Conservation (phyloP, 352 stramenopile species). For the Phytophthora hibernalis region DNA sequence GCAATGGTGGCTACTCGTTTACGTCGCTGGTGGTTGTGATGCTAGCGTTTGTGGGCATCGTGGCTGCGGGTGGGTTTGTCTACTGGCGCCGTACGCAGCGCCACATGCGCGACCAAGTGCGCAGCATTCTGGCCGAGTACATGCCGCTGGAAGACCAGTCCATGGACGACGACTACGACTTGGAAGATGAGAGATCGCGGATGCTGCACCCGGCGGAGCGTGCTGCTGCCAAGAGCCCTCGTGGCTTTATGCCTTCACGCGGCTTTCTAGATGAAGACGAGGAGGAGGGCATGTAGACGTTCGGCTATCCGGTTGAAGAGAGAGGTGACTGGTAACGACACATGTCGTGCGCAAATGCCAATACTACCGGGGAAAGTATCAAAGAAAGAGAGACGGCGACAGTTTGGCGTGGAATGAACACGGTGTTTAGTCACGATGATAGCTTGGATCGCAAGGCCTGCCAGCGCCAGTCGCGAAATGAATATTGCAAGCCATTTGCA, state of each 20-base stretch:
- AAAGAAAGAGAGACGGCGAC: constrained; percentile 18
- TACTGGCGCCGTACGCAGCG: constrained; percentile 93
- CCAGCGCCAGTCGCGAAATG: constrained; percentile 1
- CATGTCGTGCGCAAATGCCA: constrained; percentile 13
- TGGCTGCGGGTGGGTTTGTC: constrained; percentile 80
- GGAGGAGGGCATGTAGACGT: constrained; percentile 70
- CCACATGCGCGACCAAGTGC: constrained; percentile 96
- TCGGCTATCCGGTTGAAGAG: constrained; percentile 1
- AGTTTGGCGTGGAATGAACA: constrained; percentile 40
- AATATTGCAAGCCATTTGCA: constrained; percentile 15
- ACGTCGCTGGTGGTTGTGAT: constrained; percentile 88
- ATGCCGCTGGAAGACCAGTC: constrained; percentile 95
- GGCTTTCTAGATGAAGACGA: constrained; percentile 87
- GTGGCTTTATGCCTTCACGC: constrained; percentile 86
- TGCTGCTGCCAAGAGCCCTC: constrained; percentile 82
- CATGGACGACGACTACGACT: constrained; percentile 71
- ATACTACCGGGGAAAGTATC: constrained; percentile 14
- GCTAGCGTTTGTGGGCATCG: constrained; percentile 75
- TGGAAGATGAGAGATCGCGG: constrained; percentile 54
- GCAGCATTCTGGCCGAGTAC: constrained; percentile 96
- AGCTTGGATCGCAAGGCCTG: constrained; percentile 5
- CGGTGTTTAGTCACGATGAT: constrained; percentile 22
- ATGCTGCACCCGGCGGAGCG: constrained; percentile 73
- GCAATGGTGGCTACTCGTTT: constrained; percentile 78
- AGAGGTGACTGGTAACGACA: constrained; percentile 2